phyloP scores from a whole-genome alignment of 805 yeast species.

The Starmerella potacharoeniae region DNA sequence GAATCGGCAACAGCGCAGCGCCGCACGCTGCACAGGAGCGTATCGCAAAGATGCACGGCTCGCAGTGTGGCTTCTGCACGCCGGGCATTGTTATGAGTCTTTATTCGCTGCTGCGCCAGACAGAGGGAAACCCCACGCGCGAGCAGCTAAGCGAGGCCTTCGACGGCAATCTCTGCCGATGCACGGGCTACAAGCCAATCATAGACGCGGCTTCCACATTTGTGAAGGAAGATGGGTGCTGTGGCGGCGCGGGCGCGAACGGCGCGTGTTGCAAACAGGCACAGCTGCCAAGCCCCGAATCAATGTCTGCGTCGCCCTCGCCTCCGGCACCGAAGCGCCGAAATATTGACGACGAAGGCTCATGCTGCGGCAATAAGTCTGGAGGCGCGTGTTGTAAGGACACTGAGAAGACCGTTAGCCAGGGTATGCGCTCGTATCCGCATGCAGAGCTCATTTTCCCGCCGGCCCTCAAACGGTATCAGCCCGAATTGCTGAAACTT shows the following conservation, averaged over 20 bases:
- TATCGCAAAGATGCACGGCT: conserved; percentile 39
- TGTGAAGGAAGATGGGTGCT: conserved; percentile 16
- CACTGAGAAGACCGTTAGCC: not conserved
- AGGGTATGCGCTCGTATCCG: conserved; percentile 30
- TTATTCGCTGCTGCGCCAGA: conserved; percentile 34
- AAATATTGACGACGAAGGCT: conserved; percentile 1
- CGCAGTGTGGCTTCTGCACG: conserved; percentile 43
- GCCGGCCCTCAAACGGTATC: conserved; percentile 26
- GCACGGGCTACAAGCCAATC: conserved; percentile 42
- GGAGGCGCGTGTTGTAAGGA: not conserved
- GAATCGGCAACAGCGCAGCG: conserved; percentile 33
- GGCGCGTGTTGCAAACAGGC: conserved; percentile 16
- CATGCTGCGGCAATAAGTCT: not conserved
- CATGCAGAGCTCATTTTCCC: conserved; percentile 36
- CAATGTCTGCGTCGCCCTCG: not conserved
- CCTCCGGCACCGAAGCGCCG: not conserved
- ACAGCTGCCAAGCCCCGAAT: not conserved
- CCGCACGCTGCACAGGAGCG: conserved; percentile 43
- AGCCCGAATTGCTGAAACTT: conserved; percentile 25
- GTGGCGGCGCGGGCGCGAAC: conserved; percentile 7
- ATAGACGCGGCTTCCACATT: conserved; percentile 39
- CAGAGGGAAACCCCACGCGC: conserved; percentile 31
- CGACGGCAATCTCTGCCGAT: conserved; percentile 40
- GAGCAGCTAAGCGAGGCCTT: conserved; percentile 36
- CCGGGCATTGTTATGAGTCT: conserved; percentile 42